Evolutionary conservation across 2,329 filamentous ascomycete species (phyloP), one percentile per base, ranked within the genome.

Genomic region (Trichoderma hamatum): DNA sequence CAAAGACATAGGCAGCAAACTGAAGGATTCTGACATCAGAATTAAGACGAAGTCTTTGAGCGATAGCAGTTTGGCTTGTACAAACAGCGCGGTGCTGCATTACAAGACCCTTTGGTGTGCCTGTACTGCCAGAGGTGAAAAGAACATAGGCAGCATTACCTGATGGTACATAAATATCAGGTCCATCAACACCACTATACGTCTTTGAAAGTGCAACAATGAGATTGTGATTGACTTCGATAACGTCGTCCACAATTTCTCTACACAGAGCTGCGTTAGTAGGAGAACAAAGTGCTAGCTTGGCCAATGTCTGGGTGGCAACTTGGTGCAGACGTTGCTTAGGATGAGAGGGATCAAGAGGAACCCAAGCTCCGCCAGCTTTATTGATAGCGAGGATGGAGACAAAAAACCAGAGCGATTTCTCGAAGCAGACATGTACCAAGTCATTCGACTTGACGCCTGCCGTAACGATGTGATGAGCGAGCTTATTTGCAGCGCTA

Each of bases 111-210:
- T 88, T 88, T 0, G 86, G 86, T 7, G 77, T 78, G 6, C 86
- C 86, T 0, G 86, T 88, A 24, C 82, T 86, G 21, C 86, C 86
- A 1, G 84, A 87, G 3, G 86, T 88, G 74, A 87, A 88, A 71
- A 86, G 82, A 70, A 84, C 82, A 54, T 78, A 77, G 0, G 69
- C 69, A 16, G 69, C 61, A n/a, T 52, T 46, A 14, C 30, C 55
- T 3, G 70, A 36, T 3, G 63, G 11, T 1, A 68, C 66, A 13
- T 51, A 21, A 5, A 54, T 11, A 13, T 21, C 26, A 11, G 65
- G 65, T 13, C 32, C 56, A 24, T 19, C 3, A 6, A 32, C 11
- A 26, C 65, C 56, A 32, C 61, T n/a, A 7, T 54, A 24, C 10
- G 21, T 24, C 36, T 10, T 5, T 0, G 56, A 54, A n/a, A 61